These are phyloP conservation scores for Citrus hindsii DNA, from an alignment of 345 rosid species.

Conservation along the genomic window DNA sequence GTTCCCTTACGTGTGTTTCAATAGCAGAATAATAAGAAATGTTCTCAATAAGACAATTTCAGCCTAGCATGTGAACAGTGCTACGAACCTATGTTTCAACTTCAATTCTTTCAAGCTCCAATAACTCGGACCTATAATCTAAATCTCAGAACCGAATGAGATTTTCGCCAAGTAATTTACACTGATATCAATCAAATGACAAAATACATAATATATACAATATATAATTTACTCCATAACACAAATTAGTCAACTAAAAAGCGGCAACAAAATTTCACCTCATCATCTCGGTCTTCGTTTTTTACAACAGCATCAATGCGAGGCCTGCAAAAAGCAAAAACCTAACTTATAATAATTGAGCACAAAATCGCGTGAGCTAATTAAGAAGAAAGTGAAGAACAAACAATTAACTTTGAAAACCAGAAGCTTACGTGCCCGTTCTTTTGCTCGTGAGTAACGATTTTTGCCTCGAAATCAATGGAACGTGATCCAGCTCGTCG, in stretches of 20 bases:
- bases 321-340: slow-evolving; percentile 17
- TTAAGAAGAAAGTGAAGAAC: not conserved
- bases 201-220: not conserved
- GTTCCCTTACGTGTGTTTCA: not conserved
- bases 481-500: slow-evolving; percentile 10
- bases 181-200: not conserved
- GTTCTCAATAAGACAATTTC: not conserved
- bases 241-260: not conserved
- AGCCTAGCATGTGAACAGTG: not conserved
- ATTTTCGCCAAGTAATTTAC: not conserved
- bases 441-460: not conserved
- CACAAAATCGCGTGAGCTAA: not conserved
- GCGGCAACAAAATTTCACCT: not conserved
- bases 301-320: not conserved
- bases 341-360: not conserved
- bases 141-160: not conserved
- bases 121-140: not conserved
- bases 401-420: not conserved
- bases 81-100: not conserved
- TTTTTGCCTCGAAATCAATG: slow-evolving; percentile 7
- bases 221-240: too few relatives aligned
- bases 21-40: not conserved
- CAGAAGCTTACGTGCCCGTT: slow-evolving; percentile 13
- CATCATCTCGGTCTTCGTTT: slow-evolving; percentile 15
- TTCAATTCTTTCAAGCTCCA: not conserved